Percentiles rank a stretch among this genome's conserved stretches.
phyloP scores from a whole-genome alignment of 2,329 filamentous ascomycete species.

The Coleophoma eucalyptorum region DNA sequence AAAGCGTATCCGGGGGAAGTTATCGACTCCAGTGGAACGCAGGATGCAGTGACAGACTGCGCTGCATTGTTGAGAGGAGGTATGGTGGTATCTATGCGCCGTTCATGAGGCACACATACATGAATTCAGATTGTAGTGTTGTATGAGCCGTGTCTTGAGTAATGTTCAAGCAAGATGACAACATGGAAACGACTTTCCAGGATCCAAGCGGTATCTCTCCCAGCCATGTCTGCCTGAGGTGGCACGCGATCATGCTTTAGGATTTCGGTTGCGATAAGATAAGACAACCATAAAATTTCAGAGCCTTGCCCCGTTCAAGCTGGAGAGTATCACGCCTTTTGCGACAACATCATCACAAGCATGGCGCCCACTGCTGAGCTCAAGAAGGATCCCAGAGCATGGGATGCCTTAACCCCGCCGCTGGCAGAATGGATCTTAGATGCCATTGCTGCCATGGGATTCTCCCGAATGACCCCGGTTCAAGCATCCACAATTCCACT shows the following conservation, averaged over 20 bases:
- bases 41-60: constrained; percentile 49
- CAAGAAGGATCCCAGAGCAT: constrained; percentile 50
- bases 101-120: constrained; percentile 20
- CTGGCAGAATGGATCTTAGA: constrained; percentile 83
- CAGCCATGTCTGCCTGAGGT: neutral
- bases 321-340: too few relatives aligned
- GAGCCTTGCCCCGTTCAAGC: too few relatives aligned
- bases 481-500: constrained; percentile 88
- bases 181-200: too few relatives aligned
- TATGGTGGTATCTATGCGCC: constrained; percentile 24
- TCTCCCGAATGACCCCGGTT: constrained; percentile 86
- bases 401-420: constrained; percentile 66
- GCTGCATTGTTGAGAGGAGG: constrained; percentile 47
- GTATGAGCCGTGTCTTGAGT: neutral
- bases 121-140: too few relatives aligned
- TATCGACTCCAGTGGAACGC: constrained; percentile 54
- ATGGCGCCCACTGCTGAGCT: constrained; percentile 19
- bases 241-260: neutral
- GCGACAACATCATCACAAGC: neutral
- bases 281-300: neutral
- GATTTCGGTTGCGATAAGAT: neutral
- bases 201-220: too few relatives aligned
- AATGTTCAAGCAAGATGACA: neutral
- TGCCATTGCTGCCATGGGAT: constrained; percentile 80
- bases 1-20: constrained; percentile 26